Evolutionary conservation across 495 filamentous ascomycete genomes (phyloP), one percentile per base, ranked within the genome.

Genomic region (Penicillium cataractarum): DNA sequence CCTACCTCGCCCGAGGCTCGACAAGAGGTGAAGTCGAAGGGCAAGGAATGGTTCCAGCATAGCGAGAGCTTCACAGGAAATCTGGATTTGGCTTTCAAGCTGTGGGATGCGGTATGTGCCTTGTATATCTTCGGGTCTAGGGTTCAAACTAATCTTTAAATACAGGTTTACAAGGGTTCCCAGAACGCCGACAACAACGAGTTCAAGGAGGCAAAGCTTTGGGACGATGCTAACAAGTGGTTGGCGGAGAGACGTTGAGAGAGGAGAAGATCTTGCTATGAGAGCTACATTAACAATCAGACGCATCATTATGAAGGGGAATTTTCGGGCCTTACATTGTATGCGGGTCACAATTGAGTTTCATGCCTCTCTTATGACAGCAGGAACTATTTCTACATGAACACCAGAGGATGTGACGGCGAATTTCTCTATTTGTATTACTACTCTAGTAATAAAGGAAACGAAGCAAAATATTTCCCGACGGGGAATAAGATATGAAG

Each of bases 71-170:
- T 97, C 69, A 76, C 79, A 17, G 87, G 85, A 24, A 96, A 97
- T 75, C 71, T 97, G 54, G 83, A 91, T 26, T 85, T 88, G 55
- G 90, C 90, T 31, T 97, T 91, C 77, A 83, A 86, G 55, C 85
- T 97, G 56, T 96, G 93, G 82, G 87, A 91, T 76, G 90, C 92
- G 31, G 84, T 96, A 69, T 71, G 86, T 82, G 4, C 21, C 46
- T 50, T 17, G 48, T 17, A n/a, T 21, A 27, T 24, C 57, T 19
- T 50, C 10, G 15, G 21, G 35, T 15, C 10, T n/a, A 15, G 24
- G n/a, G 26, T 17, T 19, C 6, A 13, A n/a, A 51, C 66, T 71
- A 32, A 69, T 62, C 8, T 8, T 64, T 51, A 48, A 17, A 35
- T 58, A 31, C 58, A 87, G 84, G 77, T 89, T 21, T 87, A 89